Evolutionary conservation across 176 grass and related monocot species (phyloP), one percentile per base, ranked within the genome.

Genomic region (Juncus inflexus): DNA sequence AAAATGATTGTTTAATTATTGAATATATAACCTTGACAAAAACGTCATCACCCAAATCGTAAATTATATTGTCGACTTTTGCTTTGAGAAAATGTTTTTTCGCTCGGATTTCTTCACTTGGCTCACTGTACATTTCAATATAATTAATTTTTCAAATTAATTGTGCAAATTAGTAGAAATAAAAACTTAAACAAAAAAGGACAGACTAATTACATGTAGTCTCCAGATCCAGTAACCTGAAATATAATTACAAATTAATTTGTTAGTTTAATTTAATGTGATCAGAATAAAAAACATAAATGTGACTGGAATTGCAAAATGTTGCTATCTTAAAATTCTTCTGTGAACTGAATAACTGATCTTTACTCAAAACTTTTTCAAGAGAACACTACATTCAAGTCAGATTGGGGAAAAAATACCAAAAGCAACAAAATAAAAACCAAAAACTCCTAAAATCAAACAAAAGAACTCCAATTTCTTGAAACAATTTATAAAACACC

Each of bases 11-110:
- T 35, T 9, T 38, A 12, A 15, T 3, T 47, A 63, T 38, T 13
- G 14, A 60, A 38, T 59, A 41, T 59, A 43, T 75, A 61, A 95
- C 91, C 84, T 83, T 82, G 11, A 90, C 81, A 39, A 78, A 87
- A 8, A 81, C 84, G 38, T 90, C 72, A 12, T 90, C 90, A 7
- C 52, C 14, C 3, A 90, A 83, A 12, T 54, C 5, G 56, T 87
- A 96, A 15, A 82, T 39, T 0, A 66, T 3, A 4, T 61, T 72
- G 40, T 87, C 87, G 2, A 90, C 84, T 10, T 67, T 85, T 13
- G 84, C 79, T 9, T 19, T 62, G 6, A 14, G 35, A 76, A 87
- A 90, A 74, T 96, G 87, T 3, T 67, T 58, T 9, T 38, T 60
- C 7, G 76, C 87, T 42, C 61, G 69, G 28, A 76, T 0, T 0